phyloP scores from a whole-genome alignment of 495 filamentous ascomycete species.

The Echria macrotheca region DNA sequence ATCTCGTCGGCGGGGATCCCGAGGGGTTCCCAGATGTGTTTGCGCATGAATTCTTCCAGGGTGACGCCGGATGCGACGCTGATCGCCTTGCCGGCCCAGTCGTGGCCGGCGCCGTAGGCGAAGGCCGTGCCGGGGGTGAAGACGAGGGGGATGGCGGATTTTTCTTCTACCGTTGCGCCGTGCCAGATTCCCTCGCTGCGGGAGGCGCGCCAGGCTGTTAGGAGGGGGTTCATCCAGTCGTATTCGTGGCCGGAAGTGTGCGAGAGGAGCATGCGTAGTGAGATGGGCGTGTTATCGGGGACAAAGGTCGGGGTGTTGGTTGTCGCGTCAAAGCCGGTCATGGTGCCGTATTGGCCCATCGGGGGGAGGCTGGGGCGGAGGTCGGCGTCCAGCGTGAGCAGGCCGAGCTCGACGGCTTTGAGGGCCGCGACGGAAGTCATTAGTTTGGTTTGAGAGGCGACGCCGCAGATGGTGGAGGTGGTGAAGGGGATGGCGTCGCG shows the following conservation, averaged over 20 bases:
- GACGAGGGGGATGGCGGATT: slow-evolving; percentile 36
- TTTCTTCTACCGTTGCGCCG: slow-evolving; percentile 21
- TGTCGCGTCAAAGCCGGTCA: slow-evolving; percentile 22
- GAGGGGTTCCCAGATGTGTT: slow-evolving; percentile 10
- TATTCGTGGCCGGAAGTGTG: slow-evolving; percentile 24
- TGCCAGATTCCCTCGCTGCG: slow-evolving; percentile 9
- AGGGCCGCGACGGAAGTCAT: slow-evolving; percentile 30
- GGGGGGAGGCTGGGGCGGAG: slow-evolving; percentile 22
- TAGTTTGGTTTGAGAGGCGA: slow-evolving; percentile 33
- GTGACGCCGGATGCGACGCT: background rate
- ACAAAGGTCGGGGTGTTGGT: background rate
- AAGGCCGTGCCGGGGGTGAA: slow-evolving; percentile 47
- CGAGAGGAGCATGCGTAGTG: slow-evolving; percentile 25
- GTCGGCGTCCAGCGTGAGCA: slow-evolving; percentile 28
- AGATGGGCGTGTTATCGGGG: slow-evolving; percentile 21
- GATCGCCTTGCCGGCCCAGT: slow-evolving; percentile 43
- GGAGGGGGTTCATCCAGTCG: slow-evolving; percentile 16
- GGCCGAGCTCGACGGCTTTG: slow-evolving; percentile 28
- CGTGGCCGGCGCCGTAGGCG: slow-evolving; percentile 45
- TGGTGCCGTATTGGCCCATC: slow-evolving; percentile 24
- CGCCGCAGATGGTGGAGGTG: slow-evolving; percentile 8
- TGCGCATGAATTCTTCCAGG: slow-evolving; percentile 10
- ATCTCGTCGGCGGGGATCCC: slow-evolving; percentile 5
- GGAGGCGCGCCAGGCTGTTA: slow-evolving; percentile 18
- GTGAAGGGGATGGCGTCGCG: slow-evolving; percentile 6